These are phyloP conservation scores for Globisporangium okanoganense DNA, from an alignment of 352 stramenopile species.

Conservation along the genomic window DNA sequence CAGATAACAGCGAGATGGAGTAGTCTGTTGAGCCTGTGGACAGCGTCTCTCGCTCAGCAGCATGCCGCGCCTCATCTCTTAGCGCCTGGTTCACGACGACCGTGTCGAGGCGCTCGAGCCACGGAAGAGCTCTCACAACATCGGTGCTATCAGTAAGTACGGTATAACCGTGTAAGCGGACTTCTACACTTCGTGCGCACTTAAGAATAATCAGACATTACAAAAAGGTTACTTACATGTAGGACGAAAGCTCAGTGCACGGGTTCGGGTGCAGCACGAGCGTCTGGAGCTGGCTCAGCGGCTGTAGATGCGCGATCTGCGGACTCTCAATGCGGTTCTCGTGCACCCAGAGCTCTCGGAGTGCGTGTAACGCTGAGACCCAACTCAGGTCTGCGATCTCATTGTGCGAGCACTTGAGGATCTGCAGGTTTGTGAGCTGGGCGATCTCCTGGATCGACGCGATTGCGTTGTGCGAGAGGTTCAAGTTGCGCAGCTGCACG, in stretches of 20 bases:
- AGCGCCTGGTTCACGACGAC: slow-evolving; percentile 40
- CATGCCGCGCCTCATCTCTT: slow-evolving; percentile 37
- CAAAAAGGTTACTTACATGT: slow-evolving; percentile 30
- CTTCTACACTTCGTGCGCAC: no score
- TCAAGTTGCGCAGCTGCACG: slow-evolving; percentile 44
- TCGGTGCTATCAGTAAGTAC: slow-evolving; percentile 15
- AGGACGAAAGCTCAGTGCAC: slow-evolving; percentile 45
- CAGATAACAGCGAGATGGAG: slow-evolving; percentile 29
- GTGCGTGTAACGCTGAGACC: slow-evolving; percentile 21
- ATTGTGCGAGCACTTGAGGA: slow-evolving; percentile 61
- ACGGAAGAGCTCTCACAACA: slow-evolving; percentile 42
- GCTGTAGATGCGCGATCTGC: slow-evolving; percentile 45
- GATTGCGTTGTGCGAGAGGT: slow-evolving; percentile 60
- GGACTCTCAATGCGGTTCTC: slow-evolving; percentile 48
- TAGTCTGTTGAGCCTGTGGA: slow-evolving; percentile 36
- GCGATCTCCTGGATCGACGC: slow-evolving; percentile 40
- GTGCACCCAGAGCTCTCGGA: slow-evolving; percentile 62
- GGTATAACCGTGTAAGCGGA: no score
- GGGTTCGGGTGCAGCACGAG: slow-evolving; percentile 70
- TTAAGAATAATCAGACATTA: no score
- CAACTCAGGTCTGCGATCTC: slow-evolving; percentile 45
- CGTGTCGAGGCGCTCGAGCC: slow-evolving; percentile 45
- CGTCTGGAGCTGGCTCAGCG: slow-evolving; percentile 35
- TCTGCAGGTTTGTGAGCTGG: slow-evolving; percentile 30
- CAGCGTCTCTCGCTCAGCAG: slow-evolving; percentile 25